Base-by-base conservation (phyloP, 345 rosid species). In the Brassica nigra region DNA sequence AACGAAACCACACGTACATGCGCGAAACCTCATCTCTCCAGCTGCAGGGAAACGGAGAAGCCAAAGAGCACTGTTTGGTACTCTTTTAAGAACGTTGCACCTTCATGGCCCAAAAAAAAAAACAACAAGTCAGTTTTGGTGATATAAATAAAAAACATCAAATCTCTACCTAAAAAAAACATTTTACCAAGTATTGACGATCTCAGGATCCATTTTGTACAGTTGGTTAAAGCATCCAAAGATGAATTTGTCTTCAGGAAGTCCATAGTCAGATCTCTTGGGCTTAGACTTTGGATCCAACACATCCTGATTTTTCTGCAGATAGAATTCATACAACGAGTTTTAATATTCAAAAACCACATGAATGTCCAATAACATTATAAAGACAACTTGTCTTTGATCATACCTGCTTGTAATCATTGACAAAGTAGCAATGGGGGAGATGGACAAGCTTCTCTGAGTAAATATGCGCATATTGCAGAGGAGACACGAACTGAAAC, bases 191-290 rank as follows among this genome's bases (percentile, higher is more conserved):
- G 97, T 91, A 83, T 88, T 87, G 28, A 90, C 89, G 70, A 96
- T 89, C 62, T 92, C 99, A 71, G 98, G 99, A 88, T 96, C 99
- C 99, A 96, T 96, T 80, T 96, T 96, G 87, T 96, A 96, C 76
- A 96, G 81, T 78, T 96, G 99, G 86, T 96, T 96, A 85, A 96
- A 96, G 84, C 99, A 96, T 70, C 97, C 98, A 87, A 96, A 96
- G 79, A 96, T 89, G 78, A 95, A 93, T 83, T 89, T 95, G 71
- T 92, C 97, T 84, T 93, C 98, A 18, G 99, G 98, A 23, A 95
- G 91, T 71, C 97, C 97, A 86, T 89, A 95, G 72, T 91, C 95
- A 3, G 97, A 89, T 80, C 97, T 86, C 82, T 90, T 95, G 66
- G 80, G 91, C 80, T 84, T 93, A 76, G 90, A 88, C 18, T 73